A percentile compares a stretch with the other conserved stretches of the same genome.
Evolutionary conservation across 148 eudicot species (phyloP).

Genomic region (Chenopodium album): DNA sequence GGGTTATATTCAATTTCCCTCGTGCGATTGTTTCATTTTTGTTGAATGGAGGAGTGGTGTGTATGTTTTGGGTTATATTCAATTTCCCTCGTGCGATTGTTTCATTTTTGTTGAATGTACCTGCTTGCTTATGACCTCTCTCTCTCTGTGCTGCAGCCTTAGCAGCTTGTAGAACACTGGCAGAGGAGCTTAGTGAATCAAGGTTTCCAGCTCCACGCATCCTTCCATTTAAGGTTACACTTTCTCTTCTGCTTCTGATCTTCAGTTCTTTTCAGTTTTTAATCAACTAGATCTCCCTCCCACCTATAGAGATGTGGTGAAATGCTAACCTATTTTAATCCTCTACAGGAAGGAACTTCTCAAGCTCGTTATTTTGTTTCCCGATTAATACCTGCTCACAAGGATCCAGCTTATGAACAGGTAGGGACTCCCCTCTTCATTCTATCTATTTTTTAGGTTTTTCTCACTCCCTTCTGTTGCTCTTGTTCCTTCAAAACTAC

Average conservation of each 20-base stretch:
- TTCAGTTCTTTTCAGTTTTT: conserved; percentile 6
- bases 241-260: conserved; percentile 7
- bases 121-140: not conserved
- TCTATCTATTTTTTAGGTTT: not conserved
- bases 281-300: not conserved
- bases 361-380: conserved; percentile 94
- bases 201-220: conserved; percentile 98
- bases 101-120: not conserved
- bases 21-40: not conserved
- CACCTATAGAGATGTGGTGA: not conserved
- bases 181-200: conserved; percentile 92
- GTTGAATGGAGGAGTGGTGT: no score
- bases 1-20: not conserved
- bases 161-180: conserved; percentile 97
- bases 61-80: not conserved
- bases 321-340: conserved; percentile 12
- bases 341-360: conserved; percentile 87
- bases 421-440: conserved; percentile 30
- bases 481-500: not conserved
- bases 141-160: conserved; percentile 78
- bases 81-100: not conserved
- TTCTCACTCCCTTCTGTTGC: not conserved
- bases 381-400: conserved; percentile 92
- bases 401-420: conserved; percentile 97
- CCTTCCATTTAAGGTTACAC: conserved; percentile 83